Evolutionary conservation across 495 filamentous ascomycete genomes (phyloP), one percentile per base, ranked within the genome.

Genomic region (Emericellopsis terricola): DNA sequence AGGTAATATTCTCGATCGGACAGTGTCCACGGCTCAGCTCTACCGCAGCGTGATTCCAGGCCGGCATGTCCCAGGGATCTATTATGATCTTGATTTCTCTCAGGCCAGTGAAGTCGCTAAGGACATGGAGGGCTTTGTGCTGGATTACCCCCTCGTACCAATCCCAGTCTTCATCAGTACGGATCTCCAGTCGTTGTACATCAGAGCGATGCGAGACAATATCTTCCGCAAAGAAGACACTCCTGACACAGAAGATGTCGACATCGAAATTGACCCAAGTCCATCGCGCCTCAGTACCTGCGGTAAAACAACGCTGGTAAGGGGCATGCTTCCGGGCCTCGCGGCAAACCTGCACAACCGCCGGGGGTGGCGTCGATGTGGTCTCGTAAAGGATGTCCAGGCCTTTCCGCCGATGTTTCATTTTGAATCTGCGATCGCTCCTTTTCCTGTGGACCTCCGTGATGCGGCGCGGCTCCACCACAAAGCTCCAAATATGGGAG

Each of bases 401-500:
- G 27, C 27, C 27, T 28, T 9, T 28, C n/a, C n/a, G 29, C 15
- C 24, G 33, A 23, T 13, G 2, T 33, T 9, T 26, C 24, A 26
- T 21, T 19, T 16, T 14, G 28, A 2, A 9, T 16, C 28, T 8
- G 16, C 11, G n/a, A 4, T n/a, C 2, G 10, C 28, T 19, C 14
- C 9, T 41, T 33, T 32, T 40, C 38, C 14, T 50, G 36, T 17
- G 44, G 38, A n/a, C n/a, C n/a, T n/a, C n/a, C n/a, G n/a, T n/a
- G 31, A 45, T 40, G 26, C 30, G 31, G 24, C 39, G 41, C 21
- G 41, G 41, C 31, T 45, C 38, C 24, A 43, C 40, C 17, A 42
- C 38, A 17, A 39, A 27, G 24, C 35, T 26, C 45, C 42, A 48
- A 23, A 48, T 48, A 4, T 27, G 13, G 15, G 39, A 2, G 32